Evolutionary conservation across 169 alveolate species (phyloP).

Genomic region (Eimeria zaria): DNA sequence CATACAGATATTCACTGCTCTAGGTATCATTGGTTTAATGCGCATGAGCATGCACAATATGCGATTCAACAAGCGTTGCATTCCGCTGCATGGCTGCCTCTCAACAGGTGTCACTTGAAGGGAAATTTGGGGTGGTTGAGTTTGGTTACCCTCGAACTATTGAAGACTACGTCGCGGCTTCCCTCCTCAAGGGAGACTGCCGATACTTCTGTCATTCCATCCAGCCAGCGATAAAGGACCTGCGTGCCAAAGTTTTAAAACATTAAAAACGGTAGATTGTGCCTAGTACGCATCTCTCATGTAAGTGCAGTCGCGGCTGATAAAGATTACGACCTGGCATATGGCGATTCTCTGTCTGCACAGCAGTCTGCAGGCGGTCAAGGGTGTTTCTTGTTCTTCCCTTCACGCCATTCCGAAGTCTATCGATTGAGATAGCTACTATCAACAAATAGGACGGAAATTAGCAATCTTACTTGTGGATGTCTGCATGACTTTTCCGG

Average conservation of each 20-base stretch:
- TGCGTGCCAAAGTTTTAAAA: not conserved
- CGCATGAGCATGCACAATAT: not conserved
- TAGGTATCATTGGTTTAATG: too few relatives aligned
- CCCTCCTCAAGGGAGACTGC: conserved; percentile 67
- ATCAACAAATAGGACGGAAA: not conserved
- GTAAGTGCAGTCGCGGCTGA: not conserved
- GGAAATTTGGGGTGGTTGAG: not conserved
- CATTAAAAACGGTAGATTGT: not conserved
- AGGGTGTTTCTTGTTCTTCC: not conserved
- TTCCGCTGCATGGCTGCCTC: not conserved
- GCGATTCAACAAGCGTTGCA: not conserved
- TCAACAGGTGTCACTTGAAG: not conserved
- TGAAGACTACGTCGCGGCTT: conserved; percentile 71
- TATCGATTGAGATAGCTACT: not conserved
- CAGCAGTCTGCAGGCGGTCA: not conserved
- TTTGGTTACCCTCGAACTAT: conserved; percentile 33
- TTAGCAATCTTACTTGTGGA: conserved; percentile 46
- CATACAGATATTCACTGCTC: too few relatives aligned
- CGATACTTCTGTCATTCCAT: conserved; percentile 75
- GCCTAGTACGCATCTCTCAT: too few relatives aligned
- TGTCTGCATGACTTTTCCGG: conserved; percentile 75
- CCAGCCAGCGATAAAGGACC: conserved; percentile 74
- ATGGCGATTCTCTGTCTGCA: not conserved
- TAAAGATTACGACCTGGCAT: not conserved
- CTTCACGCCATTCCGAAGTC: not conserved